These are phyloP conservation scores for Pseudoturritis turrita DNA, from an alignment of 345 rosid species.

Conservation along the genomic window DNA sequence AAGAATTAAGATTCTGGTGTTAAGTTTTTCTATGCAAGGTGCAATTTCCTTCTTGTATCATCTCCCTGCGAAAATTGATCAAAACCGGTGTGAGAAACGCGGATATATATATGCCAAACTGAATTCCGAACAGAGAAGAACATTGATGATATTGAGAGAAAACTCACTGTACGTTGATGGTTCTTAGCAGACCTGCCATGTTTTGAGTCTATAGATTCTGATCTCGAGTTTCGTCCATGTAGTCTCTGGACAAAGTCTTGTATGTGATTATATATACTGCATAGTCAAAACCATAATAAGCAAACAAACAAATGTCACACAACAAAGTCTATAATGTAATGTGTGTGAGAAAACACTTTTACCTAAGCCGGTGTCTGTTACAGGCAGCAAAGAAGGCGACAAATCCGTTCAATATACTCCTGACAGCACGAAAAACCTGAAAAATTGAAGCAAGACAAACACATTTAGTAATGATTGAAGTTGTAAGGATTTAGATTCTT, in stretches of 20 bases:
- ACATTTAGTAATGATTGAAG: not conserved
- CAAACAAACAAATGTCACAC: not conserved
- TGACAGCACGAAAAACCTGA: slow-evolving; percentile 90
- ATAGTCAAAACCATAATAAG: slow-evolving; percentile 2
- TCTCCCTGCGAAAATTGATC: slow-evolving; percentile 13
- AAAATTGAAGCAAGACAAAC: slow-evolving; percentile 14
- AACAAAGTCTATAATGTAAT: not conserved
- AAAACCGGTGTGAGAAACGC: slow-evolving; percentile 5
- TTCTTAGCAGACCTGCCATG: slow-evolving; percentile 10
- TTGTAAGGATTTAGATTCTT: not conserved
- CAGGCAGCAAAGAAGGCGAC: slow-evolving; percentile 86
- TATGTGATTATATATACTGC: slow-evolving; percentile 51
- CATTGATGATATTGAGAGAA: not conserved
- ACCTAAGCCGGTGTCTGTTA: slow-evolving; percentile 99
- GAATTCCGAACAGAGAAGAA: not conserved
- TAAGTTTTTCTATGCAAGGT: slow-evolving; percentile 23
- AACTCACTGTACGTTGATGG: slow-evolving; percentile 35
- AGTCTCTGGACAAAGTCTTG: slow-evolving; percentile 39
- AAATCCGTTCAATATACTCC: slow-evolving; percentile 84
- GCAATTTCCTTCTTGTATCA: slow-evolving; percentile 29
- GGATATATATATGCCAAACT: not conserved
- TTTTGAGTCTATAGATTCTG: slow-evolving; percentile 22
- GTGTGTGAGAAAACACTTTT: not conserved
- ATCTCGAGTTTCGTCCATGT: slow-evolving; percentile 23
- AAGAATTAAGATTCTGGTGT: slow-evolving; percentile 4